Base-by-base conservation (phyloP, 768 basidiomycete species). In the Dentipellis sp. region DNA sequence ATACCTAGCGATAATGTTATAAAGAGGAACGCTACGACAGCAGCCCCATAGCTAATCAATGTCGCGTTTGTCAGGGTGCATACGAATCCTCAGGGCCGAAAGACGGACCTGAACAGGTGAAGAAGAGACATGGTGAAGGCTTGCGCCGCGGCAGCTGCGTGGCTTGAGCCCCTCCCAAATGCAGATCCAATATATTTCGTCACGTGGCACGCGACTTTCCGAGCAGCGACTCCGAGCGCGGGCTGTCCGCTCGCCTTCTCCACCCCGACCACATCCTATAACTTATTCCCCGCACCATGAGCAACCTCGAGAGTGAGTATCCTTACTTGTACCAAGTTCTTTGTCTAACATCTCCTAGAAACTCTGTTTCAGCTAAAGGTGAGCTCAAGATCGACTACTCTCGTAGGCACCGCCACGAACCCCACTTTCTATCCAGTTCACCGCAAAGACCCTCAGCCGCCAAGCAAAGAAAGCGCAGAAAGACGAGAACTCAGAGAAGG, bases 341-440 rank as follows among this genome's bases (percentile, higher is more conserved):
- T 51, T 29, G 55, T 17, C 74, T 78, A 55, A 79, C 57, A 38
- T 59, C 56, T 37, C 62, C 4, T 69, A 99, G 95, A 98, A 74
- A 94, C 91, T 34, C 79, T 98, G n/a, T 99, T 99, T 67, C 92
- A 97, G 72, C 88, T 99, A 65, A 99, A 99, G 82, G 95, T 94
- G 58, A 14, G 11, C 16, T 21, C 17, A 6, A 14, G 14, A 10
- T 14, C 42, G 23, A 45, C 17, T 45, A 45, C 10, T 23, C 34
- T 19, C n/a, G 16, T 46, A 38, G 35, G 17, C 29, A 29, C 10
- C 50, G 35, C 48, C 46, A 47, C 45, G 16, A 54, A 60, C 51
- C 45, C 14, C 17, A 21, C 14, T 10, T 21, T 38, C 52, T 55
- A 35, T 21, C 2, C 65, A 99, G 95, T 98, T 99, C 77, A 99